Conservation (phyloP, 2,329 filamentous ascomycete species). For the Ophiostoma sp. region DNA sequence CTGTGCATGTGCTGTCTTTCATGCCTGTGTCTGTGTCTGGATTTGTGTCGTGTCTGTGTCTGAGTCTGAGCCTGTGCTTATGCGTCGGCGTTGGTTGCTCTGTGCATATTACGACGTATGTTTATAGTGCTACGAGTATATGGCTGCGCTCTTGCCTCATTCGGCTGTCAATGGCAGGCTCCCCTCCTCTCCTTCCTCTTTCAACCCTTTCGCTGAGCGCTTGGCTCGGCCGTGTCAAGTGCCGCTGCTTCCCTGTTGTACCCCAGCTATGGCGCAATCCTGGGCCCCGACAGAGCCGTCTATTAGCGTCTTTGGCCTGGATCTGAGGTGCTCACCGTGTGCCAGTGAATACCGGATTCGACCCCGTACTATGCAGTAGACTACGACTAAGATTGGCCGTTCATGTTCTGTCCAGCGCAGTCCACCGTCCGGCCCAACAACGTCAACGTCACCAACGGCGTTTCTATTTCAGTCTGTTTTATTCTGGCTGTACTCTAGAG, state of each 20-base stretch:
- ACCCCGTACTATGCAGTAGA: not conserved
- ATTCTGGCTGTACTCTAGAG: too few relatives aligned
- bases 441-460: not conserved
- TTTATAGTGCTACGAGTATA: not conserved
- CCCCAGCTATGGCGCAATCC: slow-evolving; percentile 6
- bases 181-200: not conserved
- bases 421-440: not conserved
- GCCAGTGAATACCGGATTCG: not conserved
- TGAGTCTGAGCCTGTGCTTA: not conserved
- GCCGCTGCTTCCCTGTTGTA: not conserved
- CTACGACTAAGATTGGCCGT: not conserved
- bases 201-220: not conserved
- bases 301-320: not conserved
- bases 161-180: not conserved
- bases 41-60: not conserved
- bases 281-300: not conserved
- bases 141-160: not conserved
- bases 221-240: not conserved
- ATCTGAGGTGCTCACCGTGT: not conserved
- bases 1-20: too few relatives aligned
- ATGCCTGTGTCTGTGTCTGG: too few relatives aligned
- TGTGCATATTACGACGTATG: not conserved
- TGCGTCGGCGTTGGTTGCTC: not conserved
- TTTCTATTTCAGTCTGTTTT: not conserved
- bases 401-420: not conserved